Base-by-base conservation (phyloP, 208 protist genomes). In the Acanthamoeba castellanii region DNA sequence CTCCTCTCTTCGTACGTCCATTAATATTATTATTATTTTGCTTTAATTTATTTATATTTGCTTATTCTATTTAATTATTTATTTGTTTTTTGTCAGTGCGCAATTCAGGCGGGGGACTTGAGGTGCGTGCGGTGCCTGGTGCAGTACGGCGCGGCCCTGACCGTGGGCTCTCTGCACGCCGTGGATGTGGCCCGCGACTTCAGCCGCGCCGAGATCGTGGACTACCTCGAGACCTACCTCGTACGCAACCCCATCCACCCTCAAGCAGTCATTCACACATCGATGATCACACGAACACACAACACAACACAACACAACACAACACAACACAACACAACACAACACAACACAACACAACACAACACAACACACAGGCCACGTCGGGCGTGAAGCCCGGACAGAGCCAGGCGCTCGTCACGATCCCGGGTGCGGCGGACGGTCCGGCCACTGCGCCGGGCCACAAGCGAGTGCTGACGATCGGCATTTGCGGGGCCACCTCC, bases 401-500 rank as follows among this genome's bases (percentile, higher is more conserved):
- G 3, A 78, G 70, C 70, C n/a, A 47, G 16, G 30, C n/a, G 22
- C 7, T 34, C 70, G 70, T 78, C 70, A 45, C 37, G 8, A 47
- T 8, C n/a, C 3, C 16, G 70, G 32, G 11, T 18, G 6, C n/a
- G 5, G 7, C 70, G n/a, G 5, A 8, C 8, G 30, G 9, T 7
- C 1, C 59, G 0, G 18, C 20, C 59, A 27, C 25, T 9, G 7
- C 20, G 7, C 13, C 59, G 25, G 59, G 14, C 70, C 22, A 78
- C 8, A 78, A 78, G 30, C 70, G 70, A 18, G 70, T 78, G n/a
- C 70, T 78, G 5, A 78, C 70, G 30, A 13, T 78, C 32, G 70
- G 70, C 70, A 45, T 78, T n/a, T 78, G 70, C 70, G 70, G 70
- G 37, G 70, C 70, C 70, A 78, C 70, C 16, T 78, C 70, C 70